These are phyloP conservation scores for Yamadazyma olivae DNA, from an alignment of 805 yeast species.

Conservation along the genomic window DNA sequence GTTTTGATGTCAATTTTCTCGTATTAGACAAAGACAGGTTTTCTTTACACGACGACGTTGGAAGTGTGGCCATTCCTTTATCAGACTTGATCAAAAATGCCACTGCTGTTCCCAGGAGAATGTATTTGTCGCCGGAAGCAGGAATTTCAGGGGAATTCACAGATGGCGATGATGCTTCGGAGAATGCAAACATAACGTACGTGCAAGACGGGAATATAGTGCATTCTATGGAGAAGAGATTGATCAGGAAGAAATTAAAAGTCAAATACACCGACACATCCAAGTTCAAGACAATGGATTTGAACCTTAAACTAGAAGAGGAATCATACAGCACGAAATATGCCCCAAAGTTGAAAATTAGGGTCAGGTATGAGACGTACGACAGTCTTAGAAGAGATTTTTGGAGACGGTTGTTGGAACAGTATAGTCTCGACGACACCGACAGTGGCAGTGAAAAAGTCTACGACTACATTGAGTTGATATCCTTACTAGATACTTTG, in stretches of 20 bases:
- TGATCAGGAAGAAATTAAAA: slow-evolving; percentile 15
- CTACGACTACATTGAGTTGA: slow-evolving; percentile 58
- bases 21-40: slow-evolving; percentile 83
- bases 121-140: slow-evolving; percentile 6
- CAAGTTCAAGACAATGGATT: slow-evolving; percentile 39
- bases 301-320: slow-evolving; percentile 30
- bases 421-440: slow-evolving; percentile 44
- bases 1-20: slow-evolving; percentile 64
- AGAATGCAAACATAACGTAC: slow-evolving; percentile 11
- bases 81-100: slow-evolving; percentile 42
- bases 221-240: slow-evolving; percentile 17
- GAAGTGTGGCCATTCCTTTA: slow-evolving; percentile 57
- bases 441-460: slow-evolving; percentile 19
- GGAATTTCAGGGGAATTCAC: slow-evolving; percentile 9
- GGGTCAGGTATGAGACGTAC: slow-evolving; percentile 68
- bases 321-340: slow-evolving; percentile 34
- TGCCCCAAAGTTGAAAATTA: slow-evolving; percentile 54
- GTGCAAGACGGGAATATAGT: slow-evolving; percentile 29
- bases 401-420: slow-evolving; percentile 62
- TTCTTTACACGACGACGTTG: slow-evolving; percentile 81
- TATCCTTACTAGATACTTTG: slow-evolving; percentile 59
- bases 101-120: slow-evolving; percentile 17
- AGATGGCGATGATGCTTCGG: slow-evolving; percentile 1
- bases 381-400: slow-evolving; percentile 59
- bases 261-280: slow-evolving; percentile 38